These are phyloP conservation scores for Aureobasidium namibiae DNA, from an alignment of 2,329 filamentous ascomycete species.

Conservation along the genomic window DNA sequence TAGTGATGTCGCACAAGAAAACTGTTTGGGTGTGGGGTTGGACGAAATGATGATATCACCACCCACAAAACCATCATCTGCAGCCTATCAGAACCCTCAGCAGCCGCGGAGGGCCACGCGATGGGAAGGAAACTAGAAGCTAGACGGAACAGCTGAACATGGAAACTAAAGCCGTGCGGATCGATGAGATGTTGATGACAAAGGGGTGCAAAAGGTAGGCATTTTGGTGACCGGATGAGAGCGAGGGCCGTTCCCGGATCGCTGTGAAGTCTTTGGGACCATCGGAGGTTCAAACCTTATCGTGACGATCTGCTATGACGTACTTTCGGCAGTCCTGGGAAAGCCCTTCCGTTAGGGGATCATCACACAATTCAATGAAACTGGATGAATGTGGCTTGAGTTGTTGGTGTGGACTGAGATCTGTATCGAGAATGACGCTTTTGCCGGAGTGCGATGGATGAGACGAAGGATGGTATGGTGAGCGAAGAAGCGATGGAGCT, in stretches of 20 bases:
- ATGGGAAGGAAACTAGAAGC: background rate
- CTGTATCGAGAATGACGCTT: background rate
- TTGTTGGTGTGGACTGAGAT: background rate
- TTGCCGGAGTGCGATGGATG: background rate
- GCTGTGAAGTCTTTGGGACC: background rate
- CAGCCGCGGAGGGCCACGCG: background rate
- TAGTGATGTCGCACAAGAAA: background rate
- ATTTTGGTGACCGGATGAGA: background rate
- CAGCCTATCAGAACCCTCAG: background rate
- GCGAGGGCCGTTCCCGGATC: background rate
- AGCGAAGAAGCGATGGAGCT: background rate
- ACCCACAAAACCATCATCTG: background rate
- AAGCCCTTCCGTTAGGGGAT: background rate
- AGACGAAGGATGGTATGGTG: background rate
- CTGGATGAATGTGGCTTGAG: background rate
- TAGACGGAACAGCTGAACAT: background rate
- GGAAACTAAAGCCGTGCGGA: constrained; percentile 3
- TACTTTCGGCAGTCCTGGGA: background rate
- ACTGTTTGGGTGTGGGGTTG: background rate
- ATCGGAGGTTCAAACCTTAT: background rate
- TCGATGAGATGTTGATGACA: background rate
- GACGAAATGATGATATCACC: background rate
- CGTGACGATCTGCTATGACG: background rate
- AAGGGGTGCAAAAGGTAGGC: background rate
- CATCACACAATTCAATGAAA: background rate